Evolutionary conservation across 2,329 filamentous ascomycete genomes (phyloP), one percentile per base, ranked within the genome.

Genomic region (Talaromyces albobiverticillius): DNA sequence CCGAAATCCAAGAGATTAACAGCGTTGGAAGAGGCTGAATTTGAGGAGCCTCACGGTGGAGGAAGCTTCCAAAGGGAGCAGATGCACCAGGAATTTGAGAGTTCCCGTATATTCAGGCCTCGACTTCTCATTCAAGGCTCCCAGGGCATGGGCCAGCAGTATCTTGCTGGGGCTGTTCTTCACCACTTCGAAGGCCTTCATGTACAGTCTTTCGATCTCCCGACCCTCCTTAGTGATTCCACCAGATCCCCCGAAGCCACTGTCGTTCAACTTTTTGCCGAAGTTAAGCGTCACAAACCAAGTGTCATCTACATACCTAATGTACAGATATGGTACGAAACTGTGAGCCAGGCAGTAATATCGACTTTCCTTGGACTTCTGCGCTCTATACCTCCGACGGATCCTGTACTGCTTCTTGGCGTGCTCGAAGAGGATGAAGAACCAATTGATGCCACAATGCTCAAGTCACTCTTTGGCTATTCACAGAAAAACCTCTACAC

Each of bases 291-390:
- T 34, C 91, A 96, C 68, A 96, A 96, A 70, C 94, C 94, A 0
- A 95, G 91, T 68, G 90, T 97, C 34, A 94, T 99, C 49, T 97
- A 92, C 71, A 88, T 99, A 41, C 93, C 94, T 2, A 87, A 91
- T 61, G 83, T 97, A 46, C 89, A 96, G 61, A 82, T 87, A 7
- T 99, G 94, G 94, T 93, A 90, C 67, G 74, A 82, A 11, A 86
- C 88, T 0, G 76, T 90, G 36, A 83, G 86, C 2, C 74, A 76
- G 11, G 67, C 78, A 13, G 82, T 83, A 4, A 83, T 95, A 53
- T 86, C 86, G 31, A 94, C 90, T 0, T 96, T 99, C 71, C 79
- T 87, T 56, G 87, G 89, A 8, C 84, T 97, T 70, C 74, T 99
- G 32, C 84, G 85, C 60, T 88, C 88, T 2, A 85, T 99, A 47